These are phyloP conservation scores for Chrysosporium keratinophilum DNA, from an alignment of 2,329 filamentous ascomycete species.

Conservation along the genomic window DNA sequence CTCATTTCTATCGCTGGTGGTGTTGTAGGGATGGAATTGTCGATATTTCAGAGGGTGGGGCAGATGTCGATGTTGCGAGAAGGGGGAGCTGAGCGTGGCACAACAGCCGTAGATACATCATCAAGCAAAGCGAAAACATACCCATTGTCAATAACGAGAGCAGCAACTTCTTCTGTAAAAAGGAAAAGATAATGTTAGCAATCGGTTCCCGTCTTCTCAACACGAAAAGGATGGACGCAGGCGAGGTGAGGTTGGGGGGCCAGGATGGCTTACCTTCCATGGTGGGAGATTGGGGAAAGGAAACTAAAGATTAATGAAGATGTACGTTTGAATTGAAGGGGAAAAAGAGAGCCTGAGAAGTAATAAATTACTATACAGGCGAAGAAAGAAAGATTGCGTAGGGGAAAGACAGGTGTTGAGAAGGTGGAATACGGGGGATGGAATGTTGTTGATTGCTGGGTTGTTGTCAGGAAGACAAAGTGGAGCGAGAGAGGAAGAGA, in stretches of 20 bases:
- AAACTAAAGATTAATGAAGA: slow-evolving; percentile 28
- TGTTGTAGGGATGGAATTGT: not conserved
- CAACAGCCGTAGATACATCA: not conserved
- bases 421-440: slow-evolving; percentile 18
- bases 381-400: slow-evolving; percentile 18
- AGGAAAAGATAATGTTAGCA: slow-evolving; percentile 39
- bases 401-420: slow-evolving; percentile 15
- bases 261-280: slow-evolving; percentile 52
- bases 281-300: slow-evolving; percentile 33
- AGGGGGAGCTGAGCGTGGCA: not conserved
- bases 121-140: slow-evolving; percentile 51
- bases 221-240: slow-evolving; percentile 14
- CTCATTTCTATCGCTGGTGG: not conserved
- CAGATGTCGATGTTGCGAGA: slow-evolving; percentile 12
- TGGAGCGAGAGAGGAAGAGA: slow-evolving; percentile 11
- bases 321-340: slow-evolving; percentile 27
- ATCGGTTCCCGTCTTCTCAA: slow-evolving; percentile 16
- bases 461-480: slow-evolving; percentile 10
- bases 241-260: slow-evolving; percentile 20
- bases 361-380: slow-evolving; percentile 14
- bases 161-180: slow-evolving; percentile 92
- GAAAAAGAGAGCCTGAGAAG: slow-evolving; percentile 14
- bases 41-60: not conserved
- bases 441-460: slow-evolving; percentile 16
- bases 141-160: slow-evolving; percentile 99